A percentile compares a stretch with the other conserved stretches of the same genome.
Evolutionary conservation across 148 eudicot genomes (phyloP).

Genomic region (Chenopodium berlandieri): DNA sequence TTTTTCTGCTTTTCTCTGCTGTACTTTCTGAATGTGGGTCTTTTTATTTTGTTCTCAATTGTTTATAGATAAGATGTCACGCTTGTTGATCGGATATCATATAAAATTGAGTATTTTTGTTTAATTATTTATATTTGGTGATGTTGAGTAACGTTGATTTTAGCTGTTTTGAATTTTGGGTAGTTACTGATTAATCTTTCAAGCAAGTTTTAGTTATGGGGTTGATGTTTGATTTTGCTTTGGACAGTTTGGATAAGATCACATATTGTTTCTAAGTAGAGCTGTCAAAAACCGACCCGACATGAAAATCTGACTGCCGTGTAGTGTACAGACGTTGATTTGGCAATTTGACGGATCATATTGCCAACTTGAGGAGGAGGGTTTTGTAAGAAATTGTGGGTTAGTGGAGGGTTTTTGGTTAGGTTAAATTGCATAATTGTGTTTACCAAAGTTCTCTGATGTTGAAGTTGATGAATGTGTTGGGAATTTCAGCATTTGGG

Average conservation of each 20-base stretch:
- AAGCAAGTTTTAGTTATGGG: constrained; percentile 5
- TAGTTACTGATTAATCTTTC: not conserved
- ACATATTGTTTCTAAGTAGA: not conserved
- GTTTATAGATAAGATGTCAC: constrained; percentile 19
- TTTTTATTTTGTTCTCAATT: constrained; percentile 12
- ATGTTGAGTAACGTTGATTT: not conserved
- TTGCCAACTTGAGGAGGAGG: constrained; percentile 16
- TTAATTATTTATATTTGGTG: constrained; percentile 13
- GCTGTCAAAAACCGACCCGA: not conserved
- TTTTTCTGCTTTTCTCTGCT: constrained; percentile 25
- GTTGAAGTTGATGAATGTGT: constrained; percentile 39
- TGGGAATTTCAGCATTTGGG: constrained; percentile 37
- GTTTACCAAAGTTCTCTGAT: constrained; percentile 16
- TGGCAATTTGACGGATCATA: constrained; percentile 5
- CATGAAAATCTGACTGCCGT: not conserved
- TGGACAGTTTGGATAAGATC: constrained; percentile 18
- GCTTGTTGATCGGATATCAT: constrained; percentile 6
- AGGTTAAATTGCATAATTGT: constrained; percentile 9
- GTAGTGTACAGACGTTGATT: not conserved
- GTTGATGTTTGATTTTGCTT: constrained; percentile 14
- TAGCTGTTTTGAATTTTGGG: constrained; percentile 9
- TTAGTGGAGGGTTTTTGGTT: constrained; percentile 5
- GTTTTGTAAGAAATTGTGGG: not conserved
- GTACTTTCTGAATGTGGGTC: constrained; percentile 35
- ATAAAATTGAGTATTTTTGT: constrained; percentile 9